Percentiles rank a stretch among this genome's conserved stretches.
These are phyloP conservation scores for Monosporascus cannonballus DNA, from an alignment of 2,329 filamentous ascomycete species.

Conservation along the genomic window DNA sequence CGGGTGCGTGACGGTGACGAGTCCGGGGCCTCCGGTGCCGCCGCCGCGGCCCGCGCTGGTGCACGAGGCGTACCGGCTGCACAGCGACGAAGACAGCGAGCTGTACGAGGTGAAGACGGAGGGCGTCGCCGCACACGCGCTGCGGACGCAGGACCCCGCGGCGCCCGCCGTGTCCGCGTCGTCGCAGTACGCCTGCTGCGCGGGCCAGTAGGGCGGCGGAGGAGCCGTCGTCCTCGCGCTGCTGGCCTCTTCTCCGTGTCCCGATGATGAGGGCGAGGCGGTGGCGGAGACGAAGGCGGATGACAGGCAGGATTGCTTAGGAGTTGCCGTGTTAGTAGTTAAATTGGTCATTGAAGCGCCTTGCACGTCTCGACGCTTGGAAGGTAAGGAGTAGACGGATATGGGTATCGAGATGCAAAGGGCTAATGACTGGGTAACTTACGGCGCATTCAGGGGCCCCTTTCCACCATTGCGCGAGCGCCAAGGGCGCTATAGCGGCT, in stretches of 20 bases:
- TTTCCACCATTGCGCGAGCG: constrained; percentile 30
- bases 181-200: constrained; percentile 26
- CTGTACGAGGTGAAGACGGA: constrained; percentile 23
- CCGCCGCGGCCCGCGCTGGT: constrained; percentile 31
- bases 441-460: constrained; percentile 38
- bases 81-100: constrained; percentile 35
- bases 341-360: background rate
- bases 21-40: constrained; percentile 30
- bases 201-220: constrained; percentile 19
- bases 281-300: constrained; percentile 27
- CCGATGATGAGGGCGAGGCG: constrained; percentile 1
- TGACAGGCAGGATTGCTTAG: constrained; percentile 38
- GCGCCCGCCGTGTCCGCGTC: constrained; percentile 16
- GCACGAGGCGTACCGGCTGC: constrained; percentile 33
- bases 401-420: background rate
- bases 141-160: constrained; percentile 22
- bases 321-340: constrained; percentile 5
- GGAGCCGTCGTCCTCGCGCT: constrained; percentile 6
- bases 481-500: constrained; percentile 20
- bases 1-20: constrained; percentile 32
- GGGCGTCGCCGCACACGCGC: constrained; percentile 18
- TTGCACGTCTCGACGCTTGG: background rate
- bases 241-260: constrained; percentile 5
- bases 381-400: background rate
- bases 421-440: constrained; percentile 14